Base-by-base conservation (phyloP, 2,329 filamentous ascomycete species). In the Trichoderma sp. region DNA sequence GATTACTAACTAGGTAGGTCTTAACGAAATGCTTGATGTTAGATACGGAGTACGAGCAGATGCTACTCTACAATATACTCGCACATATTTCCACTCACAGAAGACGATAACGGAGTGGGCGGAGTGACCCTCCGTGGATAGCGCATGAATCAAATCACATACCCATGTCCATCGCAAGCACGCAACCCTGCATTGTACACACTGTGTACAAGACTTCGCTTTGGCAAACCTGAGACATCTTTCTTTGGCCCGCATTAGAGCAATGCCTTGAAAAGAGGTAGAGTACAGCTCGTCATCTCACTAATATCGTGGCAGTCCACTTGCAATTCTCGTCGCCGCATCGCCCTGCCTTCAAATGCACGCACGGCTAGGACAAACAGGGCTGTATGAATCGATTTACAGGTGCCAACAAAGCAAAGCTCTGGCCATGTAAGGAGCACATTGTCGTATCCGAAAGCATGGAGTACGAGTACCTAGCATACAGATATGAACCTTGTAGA, bases 111-210 rank as follows among this genome's bases (percentile, higher is more conserved):
- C 59, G 27, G 21, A 16, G 29, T n/a, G n/a, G 16, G 59, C 68
- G 68, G 59, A 72, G 38, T 71, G 53, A 33, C 35, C 24, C 53
- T 62, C 67, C 35, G 56, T 21, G 33, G 50, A 18, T 50, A 53
- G 56, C 53, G 68, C 68, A 71, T 71, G 35, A 71, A 71, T 62
- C 53, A 27, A 63, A 45, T 63, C 27, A 71, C 14, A 50, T 50
- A 64, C 59, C 59, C 68, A 63, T 72, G 35, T 50, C 59, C 38
- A 60, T 62, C 33, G 35, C 16, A 69, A 38, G 45, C 31, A 38
- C 59, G 31, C 50, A 59, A 69, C 24, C 66, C 66, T 69, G 56
- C 31, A 38, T 38, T 59, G 24, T 29, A 14, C 27, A 45, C 38
- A 33, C 45, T 56, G 50, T 56, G 50, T 56, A 56, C 50, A 24